These are phyloP conservation scores for Cupressus sempervirens DNA, from an alignment of 75 land plant species.

Conservation along the genomic window DNA sequence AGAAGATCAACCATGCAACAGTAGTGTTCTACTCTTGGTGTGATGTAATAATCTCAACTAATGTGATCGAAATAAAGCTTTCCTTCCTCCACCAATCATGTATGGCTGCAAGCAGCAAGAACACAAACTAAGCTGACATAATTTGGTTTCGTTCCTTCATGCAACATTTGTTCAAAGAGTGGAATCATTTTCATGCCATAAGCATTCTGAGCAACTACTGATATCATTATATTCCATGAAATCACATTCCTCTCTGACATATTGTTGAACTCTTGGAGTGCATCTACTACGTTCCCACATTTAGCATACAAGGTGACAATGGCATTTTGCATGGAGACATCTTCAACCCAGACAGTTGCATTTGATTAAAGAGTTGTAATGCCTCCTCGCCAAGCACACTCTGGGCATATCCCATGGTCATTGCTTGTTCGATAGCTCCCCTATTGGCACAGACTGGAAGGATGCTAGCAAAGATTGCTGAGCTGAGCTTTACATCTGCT, in stretches of 20 bases:
- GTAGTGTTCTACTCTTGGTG: constrained; percentile 48
- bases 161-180: constrained; percentile 45
- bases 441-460: too few relatives aligned
- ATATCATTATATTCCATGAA: constrained; percentile 67
- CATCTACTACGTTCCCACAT: too few relatives aligned
- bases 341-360: too few relatives aligned
- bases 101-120: constrained; percentile 59
- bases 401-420: too few relatives aligned
- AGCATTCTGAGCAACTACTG: constrained; percentile 57
- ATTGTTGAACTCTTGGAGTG: too few relatives aligned
- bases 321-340: too few relatives aligned
- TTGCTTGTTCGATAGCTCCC: too few relatives aligned
- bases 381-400: too few relatives aligned
- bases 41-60: constrained; percentile 24
- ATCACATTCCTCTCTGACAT: constrained; percentile 53
- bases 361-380: too few relatives aligned
- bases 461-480: too few relatives aligned
- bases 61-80: constrained; percentile 32
- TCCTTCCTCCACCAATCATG: constrained; percentile 54
- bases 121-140: constrained; percentile 53
- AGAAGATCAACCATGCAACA: constrained; percentile 55
- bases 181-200: constrained; percentile 32
- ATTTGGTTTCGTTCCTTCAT: constrained; percentile 40
- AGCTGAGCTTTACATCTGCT: too few relatives aligned
- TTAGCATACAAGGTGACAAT: too few relatives aligned